These are phyloP conservation scores for Lactarius vividus DNA, from an alignment of 768 basidiomycete species.

Conservation along the genomic window DNA sequence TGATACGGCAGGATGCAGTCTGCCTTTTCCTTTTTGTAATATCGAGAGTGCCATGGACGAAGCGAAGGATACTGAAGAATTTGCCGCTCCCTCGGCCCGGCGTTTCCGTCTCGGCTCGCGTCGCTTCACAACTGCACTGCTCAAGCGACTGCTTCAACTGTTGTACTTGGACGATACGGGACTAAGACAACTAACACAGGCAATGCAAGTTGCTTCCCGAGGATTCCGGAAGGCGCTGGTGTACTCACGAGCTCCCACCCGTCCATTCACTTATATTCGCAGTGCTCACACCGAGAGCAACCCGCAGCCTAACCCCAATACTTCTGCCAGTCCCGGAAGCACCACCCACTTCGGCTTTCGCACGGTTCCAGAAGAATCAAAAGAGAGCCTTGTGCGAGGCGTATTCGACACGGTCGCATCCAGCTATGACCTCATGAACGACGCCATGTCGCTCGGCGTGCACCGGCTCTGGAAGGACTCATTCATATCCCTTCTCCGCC, in stretches of 20 bases:
- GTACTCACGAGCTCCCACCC: background rate
- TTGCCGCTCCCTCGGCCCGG: background rate
- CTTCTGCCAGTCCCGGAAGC: constrained; percentile 26
- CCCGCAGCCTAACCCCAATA: constrained; percentile 8
- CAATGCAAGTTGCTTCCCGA: constrained; percentile 22
- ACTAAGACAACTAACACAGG: background rate
- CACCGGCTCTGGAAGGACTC: constrained; percentile 97
- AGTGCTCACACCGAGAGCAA: constrained; percentile 14
- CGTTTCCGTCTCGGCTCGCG: background rate
- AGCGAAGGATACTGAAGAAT: too few species aligned
- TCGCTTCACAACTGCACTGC: background rate
- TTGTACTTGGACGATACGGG: background rate
- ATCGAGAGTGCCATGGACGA: constrained; percentile 22
- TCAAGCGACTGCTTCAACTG: background rate
- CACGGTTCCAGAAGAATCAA: constrained; percentile 80
- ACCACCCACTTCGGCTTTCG: constrained; percentile 93
- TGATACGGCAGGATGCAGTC: constrained; percentile 28
- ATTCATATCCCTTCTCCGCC: constrained; percentile 71
- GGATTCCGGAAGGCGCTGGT: constrained; percentile 10
- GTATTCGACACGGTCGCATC: constrained; percentile 97
- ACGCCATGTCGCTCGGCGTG: constrained; percentile 95
- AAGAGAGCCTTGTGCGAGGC: constrained; percentile 86
- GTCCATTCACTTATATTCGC: constrained; percentile 20
- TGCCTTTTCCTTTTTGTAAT: constrained; percentile 46
- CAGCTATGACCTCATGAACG: constrained; percentile 98